Evolutionary conservation across 805 yeast species (phyloP), one percentile per base, ranked within the genome.

Genomic region (Dipodascus geniculatus): DNA sequence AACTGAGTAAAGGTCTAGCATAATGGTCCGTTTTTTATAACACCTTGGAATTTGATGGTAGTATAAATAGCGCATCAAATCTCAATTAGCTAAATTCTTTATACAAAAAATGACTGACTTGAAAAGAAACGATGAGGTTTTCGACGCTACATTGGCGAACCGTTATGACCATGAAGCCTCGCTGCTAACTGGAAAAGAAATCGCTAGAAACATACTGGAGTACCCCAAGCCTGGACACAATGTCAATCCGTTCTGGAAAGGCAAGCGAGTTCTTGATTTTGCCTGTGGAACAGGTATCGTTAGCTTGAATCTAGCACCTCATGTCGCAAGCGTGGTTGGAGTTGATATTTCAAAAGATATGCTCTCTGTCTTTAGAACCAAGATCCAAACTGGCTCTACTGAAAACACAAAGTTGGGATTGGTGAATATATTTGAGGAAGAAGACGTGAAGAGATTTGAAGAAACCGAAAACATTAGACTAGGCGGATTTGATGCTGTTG

Each of bases 231-330:
- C 33, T 28, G 33, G 33, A 6, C 33, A 38, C 20, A 4, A 38
- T n/a, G 19, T 38, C 19, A 38, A 38, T 17, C 20, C 17, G 14
- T 38, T 11, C 44, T 38, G 44, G 44, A 17, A 14, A 38, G 44
- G 44, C 20, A 57, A 61, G 14, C 33, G 48, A 22, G 61, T 62
- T 1, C 57, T 62, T 9, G 65, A 62, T 42, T 62, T 62, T 52
- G 65, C 60, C 2, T 60, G 65, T 42, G 65, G 65, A 0, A 55
- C 60, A 1, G 65, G 65, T 11, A 50, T 57, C 16, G 49, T 62
- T 3, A 51, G 57, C 19, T 58, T 56, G 48, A 42, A 49, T 16
- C 47, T 62, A 48, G 62, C 63, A 1, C 56, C 57, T 2, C 49
- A 59, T 33, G 54, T 57, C 20, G 51, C 44, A 14, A 23, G 50